Evolutionary conservation across 805 yeast genomes (phyloP), one percentile per base, ranked within the genome.

Genomic region (Kluyveromyces wickerhamii): DNA sequence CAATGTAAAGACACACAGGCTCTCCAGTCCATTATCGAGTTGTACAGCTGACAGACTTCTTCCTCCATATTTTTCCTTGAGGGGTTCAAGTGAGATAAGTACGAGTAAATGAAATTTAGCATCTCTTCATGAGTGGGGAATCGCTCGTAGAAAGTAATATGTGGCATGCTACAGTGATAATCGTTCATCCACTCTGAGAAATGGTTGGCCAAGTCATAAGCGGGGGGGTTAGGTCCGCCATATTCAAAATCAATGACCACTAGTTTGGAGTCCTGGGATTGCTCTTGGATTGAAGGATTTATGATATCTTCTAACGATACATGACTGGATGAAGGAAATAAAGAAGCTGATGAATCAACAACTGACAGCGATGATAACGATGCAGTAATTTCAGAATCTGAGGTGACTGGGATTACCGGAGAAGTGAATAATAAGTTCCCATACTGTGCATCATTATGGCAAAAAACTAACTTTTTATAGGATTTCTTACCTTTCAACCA

Each of bases 181-280:
- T 92, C 86, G 32, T 85, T 72, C 96, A 88, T 92, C 98, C 98
- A 89, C 63, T 89, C 98, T 44, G 83, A 72, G 47, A 92, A 83
- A 62, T 92, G 98, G 57, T 92, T 88, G 10, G 88, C 88, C 37
- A 92, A 73, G 55, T 92, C 98, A 54, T 69, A 85, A 2, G 94
- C 95, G 1, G 95, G 86, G 29, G 78, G 67, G 51, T 88, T 92
- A 8, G 94, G 77, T 1, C 96, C 96, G 0, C 95, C 77, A 57
- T 89, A 92, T 61, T 92, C 98, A 57, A 92, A 92, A 57, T 92
- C 98, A 51, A 92, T 92, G 8, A 92, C 98, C 8, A 84, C 95
- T 39, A 89, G 66, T 52, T 77, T 80, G 29, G 76, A 67, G 58
- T 82, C 88, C 48, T 74, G 78, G 37, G 63, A 49, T 38, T 55